Conservation (phyloP, 805 yeast species). For the Suhomyces prunicola region DNA sequence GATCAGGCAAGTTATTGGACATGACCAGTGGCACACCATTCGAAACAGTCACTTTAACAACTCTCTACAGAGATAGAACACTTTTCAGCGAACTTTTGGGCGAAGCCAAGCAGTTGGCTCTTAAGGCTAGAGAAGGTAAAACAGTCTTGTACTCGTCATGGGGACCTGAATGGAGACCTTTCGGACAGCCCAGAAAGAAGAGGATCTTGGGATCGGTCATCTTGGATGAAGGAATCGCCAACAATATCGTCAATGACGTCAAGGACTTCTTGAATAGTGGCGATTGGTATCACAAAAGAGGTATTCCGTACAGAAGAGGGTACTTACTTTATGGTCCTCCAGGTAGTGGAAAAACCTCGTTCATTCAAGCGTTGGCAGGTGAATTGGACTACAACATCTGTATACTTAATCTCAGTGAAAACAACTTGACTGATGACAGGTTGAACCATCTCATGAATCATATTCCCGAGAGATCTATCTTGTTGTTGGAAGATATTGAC, state of each 20-base stretch:
- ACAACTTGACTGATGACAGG: slow-evolving; percentile 90
- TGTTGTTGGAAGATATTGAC: slow-evolving; percentile 88
- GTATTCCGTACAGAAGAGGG: slow-evolving; percentile 97
- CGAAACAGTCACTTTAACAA: slow-evolving; percentile 93
- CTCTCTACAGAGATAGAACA: slow-evolving; percentile 75
- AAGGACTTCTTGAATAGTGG: slow-evolving; percentile 76
- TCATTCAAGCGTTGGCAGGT: slow-evolving; percentile 95
- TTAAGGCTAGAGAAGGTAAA: slow-evolving; percentile 82
- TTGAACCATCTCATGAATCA: slow-evolving; percentile 94
- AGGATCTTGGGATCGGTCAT: slow-evolving; percentile 83
- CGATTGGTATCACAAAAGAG: slow-evolving; percentile 90
- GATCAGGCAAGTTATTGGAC: slow-evolving; percentile 86
- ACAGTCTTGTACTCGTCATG: slow-evolving; percentile 91
- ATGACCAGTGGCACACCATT: slow-evolving; percentile 89
- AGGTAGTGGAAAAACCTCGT: slow-evolving; percentile 94
- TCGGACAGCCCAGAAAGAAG: slow-evolving; percentile 91
- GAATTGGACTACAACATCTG: slow-evolving; percentile 94
- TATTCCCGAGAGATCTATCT: slow-evolving; percentile 82
- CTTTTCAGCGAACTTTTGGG: slow-evolving; percentile 66
- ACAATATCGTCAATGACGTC: slow-evolving; percentile 66
- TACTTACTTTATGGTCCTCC: slow-evolving; percentile 95
- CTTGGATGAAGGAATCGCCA: slow-evolving; percentile 71
- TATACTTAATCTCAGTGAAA: slow-evolving; percentile 84
- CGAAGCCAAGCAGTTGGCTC: slow-evolving; percentile 84
- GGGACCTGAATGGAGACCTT: slow-evolving; percentile 99